Evolutionary conservation across 495 filamentous ascomycete genomes (phyloP).

Genomic region (Talaromyces adpressus): DNA sequence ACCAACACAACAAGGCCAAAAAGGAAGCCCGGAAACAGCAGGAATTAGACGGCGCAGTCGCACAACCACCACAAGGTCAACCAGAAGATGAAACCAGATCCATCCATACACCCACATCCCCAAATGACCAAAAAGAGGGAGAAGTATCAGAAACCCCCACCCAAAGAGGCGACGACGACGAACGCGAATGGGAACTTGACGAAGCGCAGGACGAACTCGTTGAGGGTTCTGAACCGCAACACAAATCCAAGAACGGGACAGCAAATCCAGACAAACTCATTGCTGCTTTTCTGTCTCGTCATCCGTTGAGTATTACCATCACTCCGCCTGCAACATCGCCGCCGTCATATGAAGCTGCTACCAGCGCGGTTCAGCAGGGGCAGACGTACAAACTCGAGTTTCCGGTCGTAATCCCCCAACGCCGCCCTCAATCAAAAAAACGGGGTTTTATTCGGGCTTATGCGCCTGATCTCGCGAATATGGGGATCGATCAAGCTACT

Average conservation of each 20-base stretch:
- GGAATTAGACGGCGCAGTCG: constrained; percentile 13
- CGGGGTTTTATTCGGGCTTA: constrained; percentile 37
- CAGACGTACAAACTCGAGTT: constrained; percentile 30
- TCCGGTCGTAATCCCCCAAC: constrained; percentile 29
- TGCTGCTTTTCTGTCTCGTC: constrained; percentile 18
- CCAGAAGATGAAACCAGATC: constrained; percentile 3
- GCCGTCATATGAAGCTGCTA: background rate
- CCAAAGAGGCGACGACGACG: constrained; percentile 26
- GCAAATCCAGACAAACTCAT: constrained; percentile 15
- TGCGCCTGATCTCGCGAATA: constrained; percentile 42
- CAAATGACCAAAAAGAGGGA: constrained; percentile 11
- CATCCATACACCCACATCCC: constrained; percentile 14
- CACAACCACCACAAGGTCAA: background rate
- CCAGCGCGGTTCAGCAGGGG: background rate
- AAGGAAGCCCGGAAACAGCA: constrained; percentile 13
- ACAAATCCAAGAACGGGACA: constrained; percentile 8
- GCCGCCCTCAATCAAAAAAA: constrained; percentile 20
- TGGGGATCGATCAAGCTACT: constrained; percentile 42
- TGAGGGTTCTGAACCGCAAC: constrained; percentile 3
- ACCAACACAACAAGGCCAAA: constrained; percentile 23
- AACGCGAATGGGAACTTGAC: constrained; percentile 40
- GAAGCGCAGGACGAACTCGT: constrained; percentile 26
- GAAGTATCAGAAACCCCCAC: constrained; percentile 10
- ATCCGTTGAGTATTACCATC: background rate
- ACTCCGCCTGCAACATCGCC: background rate